Percentiles rank a stretch among this genome's conserved stretches.
These are phyloP conservation scores for Silene conica DNA, from an alignment of 148 eudicot genomes.

Conservation along the genomic window DNA sequence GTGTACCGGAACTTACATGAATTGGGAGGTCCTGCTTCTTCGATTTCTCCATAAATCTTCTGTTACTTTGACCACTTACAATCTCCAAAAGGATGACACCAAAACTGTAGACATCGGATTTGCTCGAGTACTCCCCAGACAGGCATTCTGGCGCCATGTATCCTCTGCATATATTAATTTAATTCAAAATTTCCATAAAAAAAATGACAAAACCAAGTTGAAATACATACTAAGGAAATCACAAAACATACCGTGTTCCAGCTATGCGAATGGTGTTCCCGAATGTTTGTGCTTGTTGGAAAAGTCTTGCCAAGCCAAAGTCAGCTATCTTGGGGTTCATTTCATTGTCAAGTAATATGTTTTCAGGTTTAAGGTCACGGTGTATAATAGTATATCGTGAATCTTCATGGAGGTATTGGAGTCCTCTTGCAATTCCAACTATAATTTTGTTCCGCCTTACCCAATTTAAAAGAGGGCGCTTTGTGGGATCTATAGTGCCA, in stretches of 20 bases:
- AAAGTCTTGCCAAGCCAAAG: slow-evolving; percentile 60
- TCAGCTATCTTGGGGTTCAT: slow-evolving; percentile 59
- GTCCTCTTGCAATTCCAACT: slow-evolving; percentile 29
- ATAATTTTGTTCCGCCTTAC: slow-evolving; percentile 21
- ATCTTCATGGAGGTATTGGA: slow-evolving; percentile 35
- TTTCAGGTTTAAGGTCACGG: slow-evolving; percentile 61
- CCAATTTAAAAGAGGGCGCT: slow-evolving; percentile 17
- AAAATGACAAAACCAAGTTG: too few species aligned
- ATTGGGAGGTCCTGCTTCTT: slow-evolving; percentile 4
- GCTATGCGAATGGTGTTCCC: slow-evolving; percentile 44
- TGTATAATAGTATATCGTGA: slow-evolving; percentile 23
- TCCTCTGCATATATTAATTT: slow-evolving; percentile 31
- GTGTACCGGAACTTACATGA: not conserved
- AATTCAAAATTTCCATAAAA: too few species aligned
- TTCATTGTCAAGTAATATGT: slow-evolving; percentile 55
- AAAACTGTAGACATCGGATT: slow-evolving; percentile 47
- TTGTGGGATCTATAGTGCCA: not conserved
- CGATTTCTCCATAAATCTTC: not conserved
- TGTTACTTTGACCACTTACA: not conserved
- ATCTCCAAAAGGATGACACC: slow-evolving; percentile 25
- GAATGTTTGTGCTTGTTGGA: slow-evolving; percentile 42
- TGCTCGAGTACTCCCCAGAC: slow-evolving; percentile 33
- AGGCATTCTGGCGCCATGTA: slow-evolving; percentile 27
- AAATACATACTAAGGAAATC: too few species aligned
- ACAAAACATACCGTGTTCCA: slow-evolving; percentile 23